Evolutionary conservation across 2,329 filamentous ascomycete species (phyloP).

Genomic region (Clonostachys solani): DNA sequence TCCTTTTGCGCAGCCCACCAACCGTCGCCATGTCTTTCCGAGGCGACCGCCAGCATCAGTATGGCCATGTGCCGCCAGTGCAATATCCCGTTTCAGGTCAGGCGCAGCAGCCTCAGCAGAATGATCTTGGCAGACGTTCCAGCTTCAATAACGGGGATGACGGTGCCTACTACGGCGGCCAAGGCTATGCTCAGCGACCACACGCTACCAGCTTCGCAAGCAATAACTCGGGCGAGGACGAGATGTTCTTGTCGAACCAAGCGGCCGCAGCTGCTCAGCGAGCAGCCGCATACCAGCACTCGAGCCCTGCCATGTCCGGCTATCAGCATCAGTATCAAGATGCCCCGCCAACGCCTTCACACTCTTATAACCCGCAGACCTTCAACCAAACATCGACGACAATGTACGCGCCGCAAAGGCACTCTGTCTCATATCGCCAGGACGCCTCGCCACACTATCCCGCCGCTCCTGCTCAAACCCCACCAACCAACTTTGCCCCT

Average conservation of each 20-base stretch:
- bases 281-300: conserved; percentile 23
- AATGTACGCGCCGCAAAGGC: conserved; percentile 24
- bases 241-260: conserved; percentile 58
- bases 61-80: conserved; percentile 62
- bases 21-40: conserved; percentile 53
- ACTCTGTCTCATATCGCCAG: conserved; percentile 42
- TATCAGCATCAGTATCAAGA: conserved; percentile 49
- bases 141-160: conserved; percentile 80
- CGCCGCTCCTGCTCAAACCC: conserved; percentile 16
- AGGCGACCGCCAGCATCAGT: conserved; percentile 58
- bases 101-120: conserved; percentile 16
- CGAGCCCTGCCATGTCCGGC: conserved; percentile 40
- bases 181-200: conserved; percentile 6
- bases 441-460: conserved; percentile 27
- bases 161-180: conserved; percentile 42
- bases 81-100: conserved; percentile 53
- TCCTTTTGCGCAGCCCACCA: background rate
- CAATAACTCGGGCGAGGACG: conserved; percentile 38
- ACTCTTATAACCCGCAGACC: conserved; percentile 66
- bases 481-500: conserved; percentile 43
- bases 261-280: conserved; percentile 15
- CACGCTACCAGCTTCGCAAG: background rate
- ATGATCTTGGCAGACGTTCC: conserved; percentile 45
- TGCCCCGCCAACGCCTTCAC: conserved; percentile 37
- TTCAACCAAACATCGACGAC: conserved; percentile 34